Conservation (phyloP, 1,284 basidiomycete species). For the Gymnopus androsaceus region DNA sequence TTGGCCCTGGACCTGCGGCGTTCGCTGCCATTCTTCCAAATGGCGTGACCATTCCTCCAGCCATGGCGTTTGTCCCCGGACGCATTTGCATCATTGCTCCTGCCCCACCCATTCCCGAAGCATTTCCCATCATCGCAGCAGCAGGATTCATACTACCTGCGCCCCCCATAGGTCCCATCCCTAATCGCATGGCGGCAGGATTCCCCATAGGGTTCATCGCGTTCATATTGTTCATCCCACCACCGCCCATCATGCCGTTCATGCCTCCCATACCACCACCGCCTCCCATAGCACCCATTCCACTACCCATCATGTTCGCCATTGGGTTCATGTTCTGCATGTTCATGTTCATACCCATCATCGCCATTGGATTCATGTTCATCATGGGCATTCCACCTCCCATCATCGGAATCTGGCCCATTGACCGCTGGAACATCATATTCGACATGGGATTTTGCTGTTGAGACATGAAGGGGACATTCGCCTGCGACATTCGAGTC, state of each 20-base stretch:
- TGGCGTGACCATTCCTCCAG: slow-evolving; percentile 25
- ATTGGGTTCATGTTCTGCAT: slow-evolving; percentile 13
- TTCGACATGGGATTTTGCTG: slow-evolving; percentile 48
- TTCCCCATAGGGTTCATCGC: slow-evolving; percentile 17
- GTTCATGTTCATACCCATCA: slow-evolving; percentile 30
- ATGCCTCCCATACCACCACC: slow-evolving; percentile 33
- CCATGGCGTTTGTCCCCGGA: slow-evolving; percentile 28
- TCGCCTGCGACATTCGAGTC: slow-evolving; percentile 28
- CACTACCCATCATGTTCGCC: slow-evolving; percentile 38
- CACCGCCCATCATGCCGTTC: slow-evolving; percentile 34
- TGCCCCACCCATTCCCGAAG: slow-evolving; percentile 25
- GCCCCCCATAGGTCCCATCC: slow-evolving; percentile 33
- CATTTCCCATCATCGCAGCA: slow-evolving; percentile 31
- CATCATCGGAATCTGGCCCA: slow-evolving; percentile 53
- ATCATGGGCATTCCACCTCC: slow-evolving; percentile 25
- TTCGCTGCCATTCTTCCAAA: slow-evolving; percentile 36
- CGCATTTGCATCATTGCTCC: slow-evolving; percentile 34
- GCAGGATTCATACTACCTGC: slow-evolving; percentile 19
- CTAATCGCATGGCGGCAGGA: slow-evolving; percentile 21
- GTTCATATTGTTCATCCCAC: slow-evolving; percentile 28
- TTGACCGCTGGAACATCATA: slow-evolving; percentile 58
- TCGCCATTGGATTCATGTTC: slow-evolving; percentile 39
- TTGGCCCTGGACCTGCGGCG: slow-evolving; percentile 52
- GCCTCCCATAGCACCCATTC: slow-evolving; percentile 29
- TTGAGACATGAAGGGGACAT: slow-evolving; percentile 33